These are phyloP conservation scores for Silene noctiflora DNA, from an alignment of 179 eudicot species.

Conservation along the genomic window DNA sequence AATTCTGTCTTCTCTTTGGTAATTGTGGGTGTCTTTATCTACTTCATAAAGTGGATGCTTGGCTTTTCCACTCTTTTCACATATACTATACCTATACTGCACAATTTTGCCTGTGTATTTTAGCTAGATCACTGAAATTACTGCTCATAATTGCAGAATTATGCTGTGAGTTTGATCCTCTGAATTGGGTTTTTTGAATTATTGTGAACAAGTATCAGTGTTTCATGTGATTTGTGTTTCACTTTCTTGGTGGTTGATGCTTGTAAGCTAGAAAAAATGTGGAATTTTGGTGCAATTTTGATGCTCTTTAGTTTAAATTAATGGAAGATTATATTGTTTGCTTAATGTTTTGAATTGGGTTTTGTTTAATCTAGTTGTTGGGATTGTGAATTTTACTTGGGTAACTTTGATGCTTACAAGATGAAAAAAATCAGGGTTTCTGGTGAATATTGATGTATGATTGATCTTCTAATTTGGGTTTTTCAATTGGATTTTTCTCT, in stretches of 20 bases:
- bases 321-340: neutral
- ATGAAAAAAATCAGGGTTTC: neutral
- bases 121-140: neutral
- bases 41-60: slow-evolving; percentile 6
- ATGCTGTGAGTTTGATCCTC: neutral
- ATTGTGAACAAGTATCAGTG: no score
- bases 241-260: neutral
- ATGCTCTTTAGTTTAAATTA: neutral
- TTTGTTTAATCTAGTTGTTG: neutral
- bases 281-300: neutral
- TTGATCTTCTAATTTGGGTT: neutral
- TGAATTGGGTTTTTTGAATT: neutral
- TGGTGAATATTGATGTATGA: slow-evolving; percentile 1
- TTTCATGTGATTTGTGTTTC: neutral
- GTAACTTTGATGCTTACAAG: slow-evolving; percentile 10
- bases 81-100: no score
- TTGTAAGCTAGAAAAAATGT: neutral
- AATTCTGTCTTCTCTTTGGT: neutral
- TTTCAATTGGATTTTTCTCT: neutral
- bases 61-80: neutral
- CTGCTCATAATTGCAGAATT: neutral
- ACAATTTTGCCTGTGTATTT: neutral
- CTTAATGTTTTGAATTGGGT: neutral
- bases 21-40: neutral
- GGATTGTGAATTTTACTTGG: neutral